Evolutionary conservation across 139 green algal genomes (phyloP), one percentile per base, ranked within the genome.

Genomic region (Pleodorina starrii): DNA sequence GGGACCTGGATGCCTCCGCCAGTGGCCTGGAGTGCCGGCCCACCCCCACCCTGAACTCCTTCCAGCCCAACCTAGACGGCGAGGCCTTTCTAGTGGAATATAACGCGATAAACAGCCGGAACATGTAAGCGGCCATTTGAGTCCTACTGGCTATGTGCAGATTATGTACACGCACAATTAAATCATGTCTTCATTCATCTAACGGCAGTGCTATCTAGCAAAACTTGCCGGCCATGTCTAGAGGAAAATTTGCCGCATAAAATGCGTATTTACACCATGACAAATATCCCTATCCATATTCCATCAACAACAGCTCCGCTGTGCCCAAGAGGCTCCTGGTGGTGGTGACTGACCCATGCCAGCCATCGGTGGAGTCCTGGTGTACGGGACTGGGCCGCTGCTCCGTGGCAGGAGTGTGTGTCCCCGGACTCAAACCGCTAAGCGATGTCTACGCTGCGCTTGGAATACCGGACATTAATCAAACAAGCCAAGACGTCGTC

Each of bases 291-390:
- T n/a, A n/a, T n/a, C n/a, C n/a, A n/a, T n/a, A n/a, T n/a, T n/a
- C n/a, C n/a, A n/a, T n/a, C n/a, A 6, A 43, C 10, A 25, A 19
- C 74, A 82, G 74, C 11, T 43, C 46, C 44, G 74, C 74, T 5
- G 16, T 25, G 10, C 74, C 44, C 44, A 63, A 63, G 74, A 43
- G 74, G 44, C 77, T 60, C 12, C 21, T 86, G 25, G 27, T 74
- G 7, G 38, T 86, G 23, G 17, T 86, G 10, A 54, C 38, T 27
- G 79, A 86, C 79, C 36, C 54, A 9, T 86, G 79, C 57, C 51
- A 38, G 2, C 1, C 25, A 6, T 17, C 27, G 2, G 57, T 36
- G 35, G 79, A 86, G 57, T 57, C n/a, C 9, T 86, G 36, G 36
- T 86, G 79, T 54, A 7, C 14, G 38, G 57, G 14, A 0, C 40